Evolutionary conservation across 1,284 basidiomycete genomes (phyloP).

Genomic region (Rhodofomes roseus): DNA sequence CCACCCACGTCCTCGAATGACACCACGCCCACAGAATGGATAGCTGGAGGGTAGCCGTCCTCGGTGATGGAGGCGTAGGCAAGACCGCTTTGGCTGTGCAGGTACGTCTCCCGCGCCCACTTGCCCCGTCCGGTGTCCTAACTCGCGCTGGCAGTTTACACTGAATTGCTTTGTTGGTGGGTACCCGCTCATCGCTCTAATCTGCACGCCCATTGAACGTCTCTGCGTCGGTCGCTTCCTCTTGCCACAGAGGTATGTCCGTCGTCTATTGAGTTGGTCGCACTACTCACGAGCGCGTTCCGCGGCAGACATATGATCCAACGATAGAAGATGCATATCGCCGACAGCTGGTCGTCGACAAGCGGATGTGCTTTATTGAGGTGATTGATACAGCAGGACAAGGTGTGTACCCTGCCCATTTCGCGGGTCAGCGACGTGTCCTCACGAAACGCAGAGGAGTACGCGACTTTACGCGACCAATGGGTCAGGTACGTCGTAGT

Average conservation of each 20-base stretch:
- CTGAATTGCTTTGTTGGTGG: slow-evolving; percentile 90
- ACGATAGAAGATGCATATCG: slow-evolving; percentile 96
- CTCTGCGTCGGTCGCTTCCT: slow-evolving; percentile 11
- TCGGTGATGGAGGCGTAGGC: slow-evolving; percentile 97
- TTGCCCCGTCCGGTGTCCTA: slow-evolving; percentile 9
- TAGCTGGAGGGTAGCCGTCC: slow-evolving; percentile 89
- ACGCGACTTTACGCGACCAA: slow-evolving; percentile 96
- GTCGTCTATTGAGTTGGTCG: too few species aligned
- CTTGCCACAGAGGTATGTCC: slow-evolving; percentile 15
- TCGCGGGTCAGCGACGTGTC: neutral
- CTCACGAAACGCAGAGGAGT: slow-evolving; percentile 70
- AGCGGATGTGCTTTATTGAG: slow-evolving; percentile 88
- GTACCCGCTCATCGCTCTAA: slow-evolving; percentile 16
- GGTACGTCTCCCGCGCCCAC: slow-evolving; percentile 42
- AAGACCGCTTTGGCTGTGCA: slow-evolving; percentile 97
- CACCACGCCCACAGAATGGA: slow-evolving; percentile 56
- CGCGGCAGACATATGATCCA: slow-evolving; percentile 74
- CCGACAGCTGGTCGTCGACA: slow-evolving; percentile 89
- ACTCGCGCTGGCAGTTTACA: slow-evolving; percentile 62
- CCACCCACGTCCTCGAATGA: neutral
- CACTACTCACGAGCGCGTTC: neutral
- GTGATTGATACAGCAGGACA: slow-evolving; percentile 94
- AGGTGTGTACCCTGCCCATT: slow-evolving; percentile 49
- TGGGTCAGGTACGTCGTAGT: slow-evolving; percentile 84
- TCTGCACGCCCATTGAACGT: slow-evolving; percentile 17